Percentiles rank a stretch among this genome's conserved stretches.
Evolutionary conservation across 2,329 filamentous ascomycete genomes (phyloP).

Genomic region (Pestalotiopsis sp.): DNA sequence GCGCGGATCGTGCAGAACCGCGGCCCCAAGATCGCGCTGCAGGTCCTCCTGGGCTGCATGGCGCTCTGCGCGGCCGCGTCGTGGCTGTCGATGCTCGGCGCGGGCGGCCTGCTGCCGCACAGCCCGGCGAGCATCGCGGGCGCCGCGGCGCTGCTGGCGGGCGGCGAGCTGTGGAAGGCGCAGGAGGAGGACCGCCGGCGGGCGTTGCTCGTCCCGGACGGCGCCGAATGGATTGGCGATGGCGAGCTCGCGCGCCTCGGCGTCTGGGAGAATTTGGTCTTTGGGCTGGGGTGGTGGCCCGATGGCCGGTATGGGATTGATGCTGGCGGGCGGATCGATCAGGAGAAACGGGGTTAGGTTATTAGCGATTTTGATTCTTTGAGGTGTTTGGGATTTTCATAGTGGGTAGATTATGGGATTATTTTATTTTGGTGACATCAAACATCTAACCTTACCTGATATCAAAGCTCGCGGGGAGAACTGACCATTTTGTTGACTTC

Average conservation of each 20-base stretch:
- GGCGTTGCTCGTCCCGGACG: slow-evolving; percentile 21
- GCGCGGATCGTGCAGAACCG: slow-evolving; percentile 27
- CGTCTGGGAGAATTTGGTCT: slow-evolving; percentile 20
- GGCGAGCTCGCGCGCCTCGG: slow-evolving; percentile 20
- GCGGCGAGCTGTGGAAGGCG: slow-evolving; percentile 26
- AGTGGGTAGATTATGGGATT: too few relatives aligned
- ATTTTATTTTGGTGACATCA: too few relatives aligned
- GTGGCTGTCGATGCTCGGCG: slow-evolving; percentile 22
- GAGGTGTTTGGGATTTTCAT: too few relatives aligned
- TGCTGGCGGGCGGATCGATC: slow-evolving; percentile 5
- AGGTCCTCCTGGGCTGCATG: slow-evolving; percentile 32
- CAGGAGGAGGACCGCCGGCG: not conserved
- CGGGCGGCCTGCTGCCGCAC: slow-evolving; percentile 28
- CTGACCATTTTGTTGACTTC: too few relatives aligned
- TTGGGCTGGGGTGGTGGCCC: slow-evolving; percentile 18
- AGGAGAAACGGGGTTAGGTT: not conserved
- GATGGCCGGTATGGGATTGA: slow-evolving; percentile 9
- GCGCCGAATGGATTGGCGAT: slow-evolving; percentile 28
- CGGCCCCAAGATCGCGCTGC: slow-evolving; percentile 29
- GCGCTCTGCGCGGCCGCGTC: slow-evolving; percentile 25
- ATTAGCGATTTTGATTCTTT: not conserved
- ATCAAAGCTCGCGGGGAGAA: too few relatives aligned
- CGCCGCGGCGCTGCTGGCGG: slow-evolving; percentile 27
- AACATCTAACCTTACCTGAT: too few relatives aligned
- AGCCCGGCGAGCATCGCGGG: slow-evolving; percentile 33